A percentile compares a stretch with the other conserved stretches of the same genome.
These are phyloP conservation scores for Sinapis alba DNA, from an alignment of 441 rosid genomes.

Conservation along the genomic window DNA sequence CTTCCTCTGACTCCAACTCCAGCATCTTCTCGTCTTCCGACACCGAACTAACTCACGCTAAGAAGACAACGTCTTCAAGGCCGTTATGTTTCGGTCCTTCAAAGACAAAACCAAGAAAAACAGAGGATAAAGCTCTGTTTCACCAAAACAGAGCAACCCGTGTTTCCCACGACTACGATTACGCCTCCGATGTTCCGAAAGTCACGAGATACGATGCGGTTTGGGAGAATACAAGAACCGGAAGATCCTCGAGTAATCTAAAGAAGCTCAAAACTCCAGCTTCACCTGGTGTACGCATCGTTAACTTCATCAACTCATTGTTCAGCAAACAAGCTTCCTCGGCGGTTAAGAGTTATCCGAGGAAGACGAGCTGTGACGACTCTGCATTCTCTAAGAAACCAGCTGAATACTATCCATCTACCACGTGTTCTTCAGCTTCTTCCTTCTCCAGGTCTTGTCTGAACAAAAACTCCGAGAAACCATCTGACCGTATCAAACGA, in stretches of 20 bases:
- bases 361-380: conserved; percentile 34
- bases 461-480: conserved; percentile 59
- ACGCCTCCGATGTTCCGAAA: conserved; percentile 39
- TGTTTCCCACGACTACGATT: conserved; percentile 43
- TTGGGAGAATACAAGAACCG: conserved; percentile 52
- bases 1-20: conserved; percentile 73
- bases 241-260: conserved; percentile 59
- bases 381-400: conserved; percentile 44
- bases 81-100: conserved; percentile 46
- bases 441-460: conserved; percentile 85
- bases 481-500: conserved; percentile 61
- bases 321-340: conserved; percentile 58
- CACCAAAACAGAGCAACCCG: conserved; percentile 51
- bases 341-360: conserved; percentile 42
- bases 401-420: conserved; percentile 51
- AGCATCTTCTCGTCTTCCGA: conserved; percentile 81
- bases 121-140: conserved; percentile 50
- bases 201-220: conserved; percentile 45
- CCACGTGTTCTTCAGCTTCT: conserved; percentile 71
- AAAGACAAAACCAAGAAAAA: conserved; percentile 61
- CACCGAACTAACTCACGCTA: conserved; percentile 53
- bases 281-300: conserved; percentile 81
- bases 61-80: conserved; percentile 42
- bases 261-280: conserved; percentile 85
- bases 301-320: conserved; percentile 76